These are phyloP conservation scores for Aureobasidium namibiae DNA, from an alignment of 2,329 filamentous ascomycete species.

Conservation along the genomic window DNA sequence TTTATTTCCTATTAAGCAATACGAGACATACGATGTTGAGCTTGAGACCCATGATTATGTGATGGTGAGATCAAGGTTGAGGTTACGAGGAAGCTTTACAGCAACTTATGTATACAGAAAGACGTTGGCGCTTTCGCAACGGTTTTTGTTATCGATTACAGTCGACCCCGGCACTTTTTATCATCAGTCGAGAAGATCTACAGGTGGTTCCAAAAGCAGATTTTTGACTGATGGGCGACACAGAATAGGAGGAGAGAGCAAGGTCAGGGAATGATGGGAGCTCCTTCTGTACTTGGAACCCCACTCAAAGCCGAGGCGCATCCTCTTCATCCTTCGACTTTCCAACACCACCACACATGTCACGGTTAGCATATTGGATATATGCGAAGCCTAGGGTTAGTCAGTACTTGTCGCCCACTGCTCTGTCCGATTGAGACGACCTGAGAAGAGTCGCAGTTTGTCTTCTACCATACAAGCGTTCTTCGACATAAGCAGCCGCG, in stretches of 20 bases:
- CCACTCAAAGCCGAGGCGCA: not conserved
- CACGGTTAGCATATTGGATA: not conserved
- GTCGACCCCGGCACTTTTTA: too few relatives aligned
- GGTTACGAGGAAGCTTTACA: too few relatives aligned
- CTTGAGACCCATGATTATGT: not conserved
- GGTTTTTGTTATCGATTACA: not conserved
- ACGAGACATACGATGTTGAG: not conserved
- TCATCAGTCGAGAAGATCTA: too few relatives aligned
- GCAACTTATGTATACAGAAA: not conserved
- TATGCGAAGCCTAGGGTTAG: too few relatives aligned
- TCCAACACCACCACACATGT: not conserved
- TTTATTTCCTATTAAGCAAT: too few relatives aligned
- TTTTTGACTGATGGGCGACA: not conserved
- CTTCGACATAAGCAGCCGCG: too few relatives aligned
- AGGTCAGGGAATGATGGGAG: not conserved
- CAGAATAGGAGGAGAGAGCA: not conserved
- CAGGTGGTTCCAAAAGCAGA: not conserved
- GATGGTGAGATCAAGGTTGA: not conserved
- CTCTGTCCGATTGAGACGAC: too few relatives aligned
- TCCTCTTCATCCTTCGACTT: not conserved
- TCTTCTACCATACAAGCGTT: too few relatives aligned
- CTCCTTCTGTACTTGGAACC: not conserved
- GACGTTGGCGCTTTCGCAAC: not conserved
- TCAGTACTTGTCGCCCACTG: too few relatives aligned
- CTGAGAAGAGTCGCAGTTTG: too few relatives aligned